A percentile compares a stretch with the other conserved stretches of the same genome.
Evolutionary conservation across 805 yeast species (phyloP).

Genomic region (Sungouiozyma ichnusensis): DNA sequence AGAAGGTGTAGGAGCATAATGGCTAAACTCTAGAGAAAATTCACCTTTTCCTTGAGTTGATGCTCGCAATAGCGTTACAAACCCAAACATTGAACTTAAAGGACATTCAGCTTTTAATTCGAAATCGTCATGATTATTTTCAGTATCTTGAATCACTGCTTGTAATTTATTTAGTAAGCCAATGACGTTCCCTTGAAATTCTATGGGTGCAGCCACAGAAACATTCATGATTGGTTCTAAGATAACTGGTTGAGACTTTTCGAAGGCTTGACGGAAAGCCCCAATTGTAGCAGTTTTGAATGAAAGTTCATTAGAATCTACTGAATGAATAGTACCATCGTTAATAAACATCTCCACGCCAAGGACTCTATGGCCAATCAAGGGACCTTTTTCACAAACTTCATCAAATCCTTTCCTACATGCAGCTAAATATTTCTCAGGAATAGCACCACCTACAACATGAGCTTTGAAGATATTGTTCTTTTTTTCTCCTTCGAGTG

Average conservation of each 20-base stretch:
- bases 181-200: conserved; percentile 89
- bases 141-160: conserved; percentile 90
- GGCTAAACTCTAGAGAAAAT: conserved; percentile 87
- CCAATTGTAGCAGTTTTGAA: conserved; percentile 86
- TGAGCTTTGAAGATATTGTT: conserved; percentile 73
- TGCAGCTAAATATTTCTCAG: conserved; percentile 88
- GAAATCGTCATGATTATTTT: conserved; percentile 88
- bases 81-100: conserved; percentile 92
- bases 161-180: conserved; percentile 85
- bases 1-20: conserved; percentile 82
- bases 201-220: conserved; percentile 86
- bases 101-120: conserved; percentile 91
- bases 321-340: conserved; percentile 97
- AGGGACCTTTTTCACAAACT: conserved; percentile 90
- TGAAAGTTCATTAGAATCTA: conserved; percentile 92
- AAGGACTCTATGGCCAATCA: conserved; percentile 86
- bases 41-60: conserved; percentile 98
- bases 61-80: conserved; percentile 91
- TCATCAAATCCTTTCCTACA: conserved; percentile 95
- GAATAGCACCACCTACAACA: conserved; percentile 93
- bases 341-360: conserved; percentile 89
- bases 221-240: conserved; percentile 96
- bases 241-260: conserved; percentile 74
- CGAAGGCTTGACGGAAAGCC: conserved; percentile 87
- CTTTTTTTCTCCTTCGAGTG: conserved; percentile 35